These are phyloP conservation scores for Emydomyces testavorans DNA, from an alignment of 2,329 filamentous ascomycete genomes.

Conservation along the genomic window DNA sequence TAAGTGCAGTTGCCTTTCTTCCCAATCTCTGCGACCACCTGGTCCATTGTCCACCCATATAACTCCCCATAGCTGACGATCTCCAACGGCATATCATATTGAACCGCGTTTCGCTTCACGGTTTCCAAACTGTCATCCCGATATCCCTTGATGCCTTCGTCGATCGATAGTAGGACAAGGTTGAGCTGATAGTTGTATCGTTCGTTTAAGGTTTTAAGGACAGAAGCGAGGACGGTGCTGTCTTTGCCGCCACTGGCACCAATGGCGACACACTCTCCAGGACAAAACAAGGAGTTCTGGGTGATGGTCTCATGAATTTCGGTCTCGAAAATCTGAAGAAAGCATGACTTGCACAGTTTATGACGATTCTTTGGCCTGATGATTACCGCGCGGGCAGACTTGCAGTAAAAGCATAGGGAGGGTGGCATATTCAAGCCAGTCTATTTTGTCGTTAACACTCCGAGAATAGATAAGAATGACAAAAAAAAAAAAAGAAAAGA, in stretches of 20 bases:
- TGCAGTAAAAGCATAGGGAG: constrained; percentile 62
- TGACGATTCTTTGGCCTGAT: constrained; percentile 90
- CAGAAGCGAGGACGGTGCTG: constrained; percentile 87
- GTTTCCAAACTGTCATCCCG: constrained; percentile 92
- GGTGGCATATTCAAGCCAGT: constrained; percentile 76
- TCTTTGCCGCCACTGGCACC: constrained; percentile 96
- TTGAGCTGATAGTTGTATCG: constrained; percentile 77
- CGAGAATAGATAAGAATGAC: neutral
- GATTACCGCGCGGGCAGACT: constrained; percentile 67
- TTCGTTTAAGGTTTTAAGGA: constrained; percentile 89
- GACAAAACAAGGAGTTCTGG: constrained; percentile 65
- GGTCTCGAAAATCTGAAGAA: constrained; percentile 75
- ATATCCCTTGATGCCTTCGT: constrained; percentile 95
- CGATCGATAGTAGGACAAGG: constrained; percentile 77
- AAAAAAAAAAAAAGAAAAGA: no score
- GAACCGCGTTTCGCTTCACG: constrained; percentile 80
- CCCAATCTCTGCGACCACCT: constrained; percentile 88
- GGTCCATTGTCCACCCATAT: constrained; percentile 99
- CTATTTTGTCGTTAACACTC: neutral
- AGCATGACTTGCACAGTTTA: constrained; percentile 84
- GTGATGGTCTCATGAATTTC: constrained; percentile 91
- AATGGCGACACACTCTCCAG: constrained; percentile 80
- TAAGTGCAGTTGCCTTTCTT: constrained; percentile 99
- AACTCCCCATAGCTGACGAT: constrained; percentile 89
- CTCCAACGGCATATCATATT: constrained; percentile 83